These are phyloP conservation scores for Tritrichomonas foetus DNA, from an alignment of 208 protist genomes.

Conservation along the genomic window DNA sequence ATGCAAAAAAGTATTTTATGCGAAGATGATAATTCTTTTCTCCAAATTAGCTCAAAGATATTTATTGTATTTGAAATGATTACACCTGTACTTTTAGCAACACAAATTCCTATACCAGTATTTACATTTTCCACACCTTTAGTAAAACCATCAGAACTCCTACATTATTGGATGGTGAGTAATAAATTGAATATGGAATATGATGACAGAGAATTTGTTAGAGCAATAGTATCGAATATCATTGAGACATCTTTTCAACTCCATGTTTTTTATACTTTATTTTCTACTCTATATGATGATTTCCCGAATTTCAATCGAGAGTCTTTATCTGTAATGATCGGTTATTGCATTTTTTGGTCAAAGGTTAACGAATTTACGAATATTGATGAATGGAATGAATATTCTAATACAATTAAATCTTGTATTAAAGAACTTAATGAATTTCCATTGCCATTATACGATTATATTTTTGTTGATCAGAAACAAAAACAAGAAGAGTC, in stretches of 20 bases:
- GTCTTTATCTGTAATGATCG: background rate
- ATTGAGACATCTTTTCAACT: background rate
- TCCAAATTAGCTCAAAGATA: background rate
- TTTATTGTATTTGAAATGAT: constrained; percentile 12
- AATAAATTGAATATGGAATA: background rate
- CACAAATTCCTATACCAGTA: background rate
- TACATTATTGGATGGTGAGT: background rate
- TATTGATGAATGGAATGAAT: background rate
- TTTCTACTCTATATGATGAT: background rate
- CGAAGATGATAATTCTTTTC: background rate
- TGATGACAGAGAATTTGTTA: background rate
- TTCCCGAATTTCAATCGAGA: background rate
- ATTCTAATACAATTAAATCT: background rate
- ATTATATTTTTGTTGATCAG: too few species aligned
- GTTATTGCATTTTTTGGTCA: background rate
- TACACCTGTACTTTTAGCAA: background rate
- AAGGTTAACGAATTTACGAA: background rate
- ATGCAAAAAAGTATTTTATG: background rate
- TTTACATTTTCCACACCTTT: background rate
- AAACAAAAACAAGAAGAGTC: too few species aligned
- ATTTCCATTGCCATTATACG: too few species aligned
- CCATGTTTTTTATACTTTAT: background rate
- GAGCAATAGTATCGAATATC: background rate
- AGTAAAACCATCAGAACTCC: background rate
- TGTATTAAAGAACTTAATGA: background rate